Conservation (phyloP, 78 protist species). For the Mastigamoeba balamuthi region DNA sequence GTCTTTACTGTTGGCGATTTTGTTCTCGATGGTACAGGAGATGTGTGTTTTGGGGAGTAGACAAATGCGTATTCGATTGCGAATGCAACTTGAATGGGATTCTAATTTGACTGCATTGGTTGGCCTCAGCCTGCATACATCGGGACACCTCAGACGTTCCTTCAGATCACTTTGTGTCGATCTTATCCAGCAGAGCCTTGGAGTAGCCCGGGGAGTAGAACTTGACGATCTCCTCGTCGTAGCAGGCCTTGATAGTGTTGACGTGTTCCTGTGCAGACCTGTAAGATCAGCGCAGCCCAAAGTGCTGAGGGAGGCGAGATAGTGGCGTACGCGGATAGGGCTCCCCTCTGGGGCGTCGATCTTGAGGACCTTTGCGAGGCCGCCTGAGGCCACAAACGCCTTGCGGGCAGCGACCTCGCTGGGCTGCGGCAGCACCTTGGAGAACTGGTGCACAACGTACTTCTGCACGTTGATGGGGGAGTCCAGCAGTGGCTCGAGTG, state of each 20-base stretch:
- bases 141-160: too few relatives aligned
- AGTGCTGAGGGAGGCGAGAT: slow-evolving; percentile 41
- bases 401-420: slow-evolving; percentile 49
- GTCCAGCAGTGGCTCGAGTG: slow-evolving; percentile 74
- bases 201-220: slow-evolving; percentile 76
- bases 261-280: slow-evolving; percentile 54
- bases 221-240: slow-evolving; percentile 76
- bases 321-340: background rate
- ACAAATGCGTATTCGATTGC: too few relatives aligned
- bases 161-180: too few relatives aligned
- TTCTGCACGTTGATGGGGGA: slow-evolving; percentile 62
- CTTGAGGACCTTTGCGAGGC: slow-evolving; percentile 20
- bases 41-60: too few relatives aligned
- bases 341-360: background rate
- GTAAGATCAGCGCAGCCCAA: slow-evolving; percentile 57
- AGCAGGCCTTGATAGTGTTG: slow-evolving; percentile 63
- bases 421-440: slow-evolving; percentile 84
- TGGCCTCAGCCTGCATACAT: too few relatives aligned
- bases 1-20: too few relatives aligned
- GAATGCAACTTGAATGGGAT: too few relatives aligned
- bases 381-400: slow-evolving; percentile 66
- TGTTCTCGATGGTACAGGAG: too few relatives aligned
- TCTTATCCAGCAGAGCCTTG: slow-evolving; percentile 41
- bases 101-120: too few relatives aligned
- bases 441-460: slow-evolving; percentile 72